phyloP scores from a whole-genome alignment of 2,329 filamentous ascomycete species.

The Cladosporium sp. region DNA sequence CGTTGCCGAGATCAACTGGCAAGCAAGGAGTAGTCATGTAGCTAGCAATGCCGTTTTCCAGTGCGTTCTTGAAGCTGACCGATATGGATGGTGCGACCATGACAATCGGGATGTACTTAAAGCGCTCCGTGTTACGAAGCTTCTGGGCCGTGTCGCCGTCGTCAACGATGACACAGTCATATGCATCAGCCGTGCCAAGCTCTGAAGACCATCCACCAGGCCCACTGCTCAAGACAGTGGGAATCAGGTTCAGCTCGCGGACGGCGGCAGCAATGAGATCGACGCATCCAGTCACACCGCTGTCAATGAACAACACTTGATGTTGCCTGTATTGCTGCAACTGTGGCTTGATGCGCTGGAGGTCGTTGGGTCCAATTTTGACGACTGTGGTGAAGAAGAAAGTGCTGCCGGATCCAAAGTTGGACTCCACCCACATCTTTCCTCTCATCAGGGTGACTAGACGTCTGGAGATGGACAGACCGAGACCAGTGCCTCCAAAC shows the following conservation, averaged over 20 bases:
- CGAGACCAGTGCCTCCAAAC: constrained; percentile 92
- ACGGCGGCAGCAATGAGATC: constrained; percentile 79
- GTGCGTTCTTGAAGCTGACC: constrained; percentile 87
- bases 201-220: constrained; percentile 57
- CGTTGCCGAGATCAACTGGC: constrained; percentile 91
- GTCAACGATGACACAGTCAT: constrained; percentile 95
- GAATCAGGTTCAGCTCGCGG: constrained; percentile 73
- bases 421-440: constrained; percentile 92
- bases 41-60: constrained; percentile 95
- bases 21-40: constrained; percentile 98
- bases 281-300: constrained; percentile 76
- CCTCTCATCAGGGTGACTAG: constrained; percentile 96
- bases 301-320: constrained; percentile 92
- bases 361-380: constrained; percentile 76
- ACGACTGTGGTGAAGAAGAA: constrained; percentile 98
- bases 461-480: constrained; percentile 91
- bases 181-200: constrained; percentile 62
- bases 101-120: constrained; percentile 97
- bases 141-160: constrained; percentile 87
- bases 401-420: constrained; percentile 85
- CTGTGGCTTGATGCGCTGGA: constrained; percentile 76
- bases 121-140: constrained; percentile 84
- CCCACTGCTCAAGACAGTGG: constrained; percentile 76
- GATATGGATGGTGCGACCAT: constrained; percentile 85
- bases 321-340: constrained; percentile 90